A percentile compares a stretch with the other conserved stretches of the same genome.
These are phyloP conservation scores for Diutina rugosa DNA, from an alignment of 1,139 yeast species.

Conservation along the genomic window DNA sequence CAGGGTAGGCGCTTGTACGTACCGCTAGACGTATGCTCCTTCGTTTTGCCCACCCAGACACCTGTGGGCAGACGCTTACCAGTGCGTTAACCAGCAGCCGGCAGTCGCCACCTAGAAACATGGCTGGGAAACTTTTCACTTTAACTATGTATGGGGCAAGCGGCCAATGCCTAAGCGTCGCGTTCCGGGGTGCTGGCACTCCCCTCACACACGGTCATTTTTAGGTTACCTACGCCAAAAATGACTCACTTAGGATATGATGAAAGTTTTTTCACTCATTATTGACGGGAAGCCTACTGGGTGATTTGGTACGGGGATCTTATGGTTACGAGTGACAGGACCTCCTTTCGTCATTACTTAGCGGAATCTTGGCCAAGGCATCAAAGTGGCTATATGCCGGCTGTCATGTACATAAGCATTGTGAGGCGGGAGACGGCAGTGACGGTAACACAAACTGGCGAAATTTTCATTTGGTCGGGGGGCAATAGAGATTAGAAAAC, in stretches of 20 bases:
- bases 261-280: no score
- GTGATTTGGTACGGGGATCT: neutral
- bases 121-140: neutral
- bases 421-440: neutral
- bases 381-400: neutral
- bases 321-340: neutral
- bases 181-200: neutral
- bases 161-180: neutral
- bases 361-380: neutral
- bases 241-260: no score
- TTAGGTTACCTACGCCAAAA: neutral
- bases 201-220: neutral
- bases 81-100: neutral
- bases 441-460: neutral
- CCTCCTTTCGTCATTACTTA: neutral
- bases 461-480: neutral
- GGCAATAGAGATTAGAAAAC: neutral
- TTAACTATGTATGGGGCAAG: neutral
- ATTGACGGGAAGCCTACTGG: neutral
- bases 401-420: neutral
- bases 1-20: neutral
- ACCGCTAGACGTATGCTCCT: neutral
- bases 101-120: neutral
- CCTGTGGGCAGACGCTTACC: neutral
- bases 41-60: neutral